These are phyloP conservation scores for Ricinus communis DNA, from an alignment of 345 rosid species.

Conservation along the genomic window DNA sequence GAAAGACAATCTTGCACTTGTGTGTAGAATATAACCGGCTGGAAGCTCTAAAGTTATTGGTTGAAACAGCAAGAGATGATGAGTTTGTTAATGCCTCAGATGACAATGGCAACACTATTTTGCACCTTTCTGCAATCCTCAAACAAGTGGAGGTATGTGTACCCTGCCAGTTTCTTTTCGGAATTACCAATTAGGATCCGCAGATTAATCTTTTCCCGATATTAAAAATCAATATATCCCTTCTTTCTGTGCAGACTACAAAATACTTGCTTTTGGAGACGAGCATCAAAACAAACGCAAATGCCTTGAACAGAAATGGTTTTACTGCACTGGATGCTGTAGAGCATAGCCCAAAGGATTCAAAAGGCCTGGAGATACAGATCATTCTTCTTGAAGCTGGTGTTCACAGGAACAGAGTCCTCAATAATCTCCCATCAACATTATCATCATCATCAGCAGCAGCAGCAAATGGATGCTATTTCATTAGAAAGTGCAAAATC, in stretches of 20 bases:
- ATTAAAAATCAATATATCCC: no score
- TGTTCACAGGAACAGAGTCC: no score
- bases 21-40: neutral
- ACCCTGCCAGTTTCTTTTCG: neutral
- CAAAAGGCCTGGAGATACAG: neutral
- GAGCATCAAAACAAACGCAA: neutral
- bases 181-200: no score
- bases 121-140: neutral
- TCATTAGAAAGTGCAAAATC: neutral
- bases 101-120: neutral
- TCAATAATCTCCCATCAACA: no score
- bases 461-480: neutral
- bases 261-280: neutral
- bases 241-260: neutral
- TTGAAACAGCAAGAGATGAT: neutral
- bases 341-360: neutral
- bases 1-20: constrained; percentile 4
- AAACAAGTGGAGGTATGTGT: neutral
- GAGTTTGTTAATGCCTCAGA: neutral
- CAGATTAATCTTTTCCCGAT: no score
- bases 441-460: no score
- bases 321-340: neutral
- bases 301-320: neutral
- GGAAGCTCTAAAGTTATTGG: neutral
- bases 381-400: constrained; percentile 6